Conservation (phyloP, 768 basidiomycete genomes). For the Podaxis sp. region DNA sequence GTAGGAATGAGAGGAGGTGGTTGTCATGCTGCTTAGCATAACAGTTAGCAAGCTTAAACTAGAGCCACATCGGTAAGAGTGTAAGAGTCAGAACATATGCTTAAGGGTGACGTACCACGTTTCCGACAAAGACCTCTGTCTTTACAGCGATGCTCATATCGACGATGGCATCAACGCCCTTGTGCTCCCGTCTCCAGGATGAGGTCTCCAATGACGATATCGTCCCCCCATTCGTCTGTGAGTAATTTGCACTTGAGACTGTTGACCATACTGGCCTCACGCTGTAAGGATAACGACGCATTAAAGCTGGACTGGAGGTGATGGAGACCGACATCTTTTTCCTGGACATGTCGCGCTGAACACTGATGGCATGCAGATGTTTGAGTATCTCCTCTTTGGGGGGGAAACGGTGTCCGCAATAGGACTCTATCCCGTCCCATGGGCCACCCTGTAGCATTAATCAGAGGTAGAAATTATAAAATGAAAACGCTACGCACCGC, state of each 20-base stretch:
- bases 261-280: slow-evolving; percentile 44
- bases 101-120: slow-evolving; percentile 45
- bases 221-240: slow-evolving; percentile 50
- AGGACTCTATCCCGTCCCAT: slow-evolving; percentile 26
- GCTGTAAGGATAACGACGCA: slow-evolving; percentile 50
- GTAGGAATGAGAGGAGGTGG: slow-evolving; percentile 38
- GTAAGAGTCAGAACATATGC: slow-evolving; percentile 10
- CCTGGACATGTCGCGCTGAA: slow-evolving; percentile 25
- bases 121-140: slow-evolving; percentile 61
- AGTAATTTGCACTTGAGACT: slow-evolving; percentile 37
- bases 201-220: slow-evolving; percentile 38
- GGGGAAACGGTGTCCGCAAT: slow-evolving; percentile 46
- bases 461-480: background rate
- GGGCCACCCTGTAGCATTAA: slow-evolving; percentile 10
- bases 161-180: slow-evolving; percentile 48
- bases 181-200: slow-evolving; percentile 45
- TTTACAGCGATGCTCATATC: slow-evolving; percentile 61
- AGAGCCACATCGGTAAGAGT: slow-evolving; percentile 1
- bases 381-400: slow-evolving; percentile 39
- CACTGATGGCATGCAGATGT: slow-evolving; percentile 34
- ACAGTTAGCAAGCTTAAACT: slow-evolving; percentile 50
- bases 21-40: slow-evolving; percentile 44
- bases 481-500: background rate
- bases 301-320: slow-evolving; percentile 7
- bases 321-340: background rate